Conservation (phyloP, 176 grass and related monocot species). For the Pharus latifolius region DNA sequence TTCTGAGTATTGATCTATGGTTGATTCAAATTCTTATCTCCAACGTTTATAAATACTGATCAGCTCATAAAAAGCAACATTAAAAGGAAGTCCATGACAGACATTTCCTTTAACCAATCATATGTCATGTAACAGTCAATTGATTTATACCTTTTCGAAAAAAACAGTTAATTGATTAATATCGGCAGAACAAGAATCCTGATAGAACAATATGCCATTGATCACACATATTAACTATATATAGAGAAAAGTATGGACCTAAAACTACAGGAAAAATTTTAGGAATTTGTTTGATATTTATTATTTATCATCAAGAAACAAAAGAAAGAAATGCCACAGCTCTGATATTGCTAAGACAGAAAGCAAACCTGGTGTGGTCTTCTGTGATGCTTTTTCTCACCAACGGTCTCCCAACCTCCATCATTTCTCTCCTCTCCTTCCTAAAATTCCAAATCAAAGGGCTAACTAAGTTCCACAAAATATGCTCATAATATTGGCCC, state of each 20-base stretch:
- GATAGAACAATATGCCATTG: neutral
- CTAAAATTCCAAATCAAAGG: conserved; percentile 27
- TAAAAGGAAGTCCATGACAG: neutral
- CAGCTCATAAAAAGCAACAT: neutral
- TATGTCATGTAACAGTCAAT: neutral
- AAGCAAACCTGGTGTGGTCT: conserved; percentile 62
- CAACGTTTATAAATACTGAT: neutral
- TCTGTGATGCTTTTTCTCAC: conserved; percentile 46
- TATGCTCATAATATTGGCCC: neutral
- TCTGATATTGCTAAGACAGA: neutral
- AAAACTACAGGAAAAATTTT: neutral
- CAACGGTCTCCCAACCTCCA: conserved; percentile 56
- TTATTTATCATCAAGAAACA: neutral
- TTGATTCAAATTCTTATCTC: neutral
- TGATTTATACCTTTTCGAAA: too few relatives aligned
- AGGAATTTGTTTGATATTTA: neutral
- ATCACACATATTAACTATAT: neutral
- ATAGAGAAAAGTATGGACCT: neutral
- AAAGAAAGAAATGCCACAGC: neutral
- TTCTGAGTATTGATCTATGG: neutral
- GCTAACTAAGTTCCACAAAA: neutral
- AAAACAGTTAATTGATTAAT: neutral
- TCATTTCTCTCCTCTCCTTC: conserved; percentile 25
- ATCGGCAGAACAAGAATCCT: neutral
- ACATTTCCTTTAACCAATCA: neutral